A percentile compares a stretch with the other conserved stretches of the same genome.
Conservation (phyloP, 306 rosid species). For the Mimosa bimucronata region DNA sequence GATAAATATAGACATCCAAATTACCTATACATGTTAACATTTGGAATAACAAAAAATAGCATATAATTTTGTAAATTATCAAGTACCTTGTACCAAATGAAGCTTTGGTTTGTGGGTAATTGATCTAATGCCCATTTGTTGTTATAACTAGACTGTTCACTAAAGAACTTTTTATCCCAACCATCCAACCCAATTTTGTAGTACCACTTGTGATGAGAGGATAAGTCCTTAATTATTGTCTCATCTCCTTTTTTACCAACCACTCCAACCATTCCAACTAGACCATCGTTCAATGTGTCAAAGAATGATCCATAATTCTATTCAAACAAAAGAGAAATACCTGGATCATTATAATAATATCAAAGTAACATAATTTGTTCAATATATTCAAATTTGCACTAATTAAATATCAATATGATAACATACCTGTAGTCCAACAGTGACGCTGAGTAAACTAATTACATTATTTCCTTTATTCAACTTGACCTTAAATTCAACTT, state of each 20-base stretch:
- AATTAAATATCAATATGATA: background rate
- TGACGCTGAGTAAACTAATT: constrained; percentile 34
- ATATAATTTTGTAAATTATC: no score
- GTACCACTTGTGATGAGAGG: constrained; percentile 24
- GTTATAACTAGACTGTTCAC: background rate
- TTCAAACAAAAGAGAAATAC: background rate
- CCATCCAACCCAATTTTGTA: constrained; percentile 45
- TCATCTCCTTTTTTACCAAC: background rate
- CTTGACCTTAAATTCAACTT: constrained; percentile 19
- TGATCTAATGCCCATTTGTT: constrained; percentile 5
- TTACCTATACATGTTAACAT: no score
- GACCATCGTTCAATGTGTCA: constrained; percentile 24
- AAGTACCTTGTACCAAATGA: constrained; percentile 49
- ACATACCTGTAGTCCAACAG: constrained; percentile 49
- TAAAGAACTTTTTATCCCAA: constrained; percentile 19
- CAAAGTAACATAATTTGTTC: background rate
- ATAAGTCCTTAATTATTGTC: constrained; percentile 20
- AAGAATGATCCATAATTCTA: constrained; percentile 43
- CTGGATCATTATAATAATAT: no score
- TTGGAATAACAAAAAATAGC: background rate
- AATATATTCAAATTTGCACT: no score
- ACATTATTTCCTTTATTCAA: constrained; percentile 42
- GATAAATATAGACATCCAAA: background rate
- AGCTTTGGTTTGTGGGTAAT: constrained; percentile 30
- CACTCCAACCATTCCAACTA: constrained; percentile 41